These are phyloP conservation scores for Rosa lucieae DNA, from an alignment of 306 rosid genomes.

Conservation along the genomic window DNA sequence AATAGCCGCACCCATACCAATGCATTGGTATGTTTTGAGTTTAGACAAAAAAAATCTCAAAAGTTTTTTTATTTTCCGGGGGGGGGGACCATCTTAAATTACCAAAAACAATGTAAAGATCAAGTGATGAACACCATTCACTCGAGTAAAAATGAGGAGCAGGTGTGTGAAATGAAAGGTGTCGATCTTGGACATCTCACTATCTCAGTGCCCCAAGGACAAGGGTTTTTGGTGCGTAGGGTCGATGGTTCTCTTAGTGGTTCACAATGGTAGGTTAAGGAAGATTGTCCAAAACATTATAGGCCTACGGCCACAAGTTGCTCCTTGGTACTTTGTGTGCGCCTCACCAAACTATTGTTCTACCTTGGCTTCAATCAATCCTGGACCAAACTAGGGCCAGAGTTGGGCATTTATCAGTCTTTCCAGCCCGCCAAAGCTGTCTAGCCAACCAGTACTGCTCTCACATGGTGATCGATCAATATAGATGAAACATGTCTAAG, in stretches of 20 bases:
- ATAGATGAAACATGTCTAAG: background rate
- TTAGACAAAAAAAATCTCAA: too few species aligned
- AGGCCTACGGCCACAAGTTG: slow-evolving; percentile 4
- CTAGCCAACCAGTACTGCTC: background rate
- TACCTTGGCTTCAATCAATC: background rate
- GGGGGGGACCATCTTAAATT: too few species aligned
- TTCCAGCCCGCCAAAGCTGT: background rate
- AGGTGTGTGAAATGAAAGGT: too few species aligned
- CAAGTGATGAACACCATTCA: too few species aligned
- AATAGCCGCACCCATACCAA: too few species aligned
- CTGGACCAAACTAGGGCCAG: background rate
- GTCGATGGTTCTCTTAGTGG: background rate
- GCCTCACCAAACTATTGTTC: background rate
- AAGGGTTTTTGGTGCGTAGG: background rate
- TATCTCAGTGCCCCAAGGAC: background rate
- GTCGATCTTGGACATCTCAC: background rate
- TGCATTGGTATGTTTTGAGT: too few species aligned
- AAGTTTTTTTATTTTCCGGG: too few species aligned
- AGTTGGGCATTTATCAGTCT: background rate
- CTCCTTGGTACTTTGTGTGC: slow-evolving; percentile 1
- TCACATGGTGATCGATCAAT: background rate
- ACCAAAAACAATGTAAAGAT: too few species aligned
- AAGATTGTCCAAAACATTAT: background rate
- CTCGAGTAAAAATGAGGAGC: too few species aligned
- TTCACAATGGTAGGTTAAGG: background rate